These are phyloP conservation scores for Psidium friedrichsthalianum DNA, from an alignment of 345 rosid genomes.

Conservation along the genomic window DNA sequence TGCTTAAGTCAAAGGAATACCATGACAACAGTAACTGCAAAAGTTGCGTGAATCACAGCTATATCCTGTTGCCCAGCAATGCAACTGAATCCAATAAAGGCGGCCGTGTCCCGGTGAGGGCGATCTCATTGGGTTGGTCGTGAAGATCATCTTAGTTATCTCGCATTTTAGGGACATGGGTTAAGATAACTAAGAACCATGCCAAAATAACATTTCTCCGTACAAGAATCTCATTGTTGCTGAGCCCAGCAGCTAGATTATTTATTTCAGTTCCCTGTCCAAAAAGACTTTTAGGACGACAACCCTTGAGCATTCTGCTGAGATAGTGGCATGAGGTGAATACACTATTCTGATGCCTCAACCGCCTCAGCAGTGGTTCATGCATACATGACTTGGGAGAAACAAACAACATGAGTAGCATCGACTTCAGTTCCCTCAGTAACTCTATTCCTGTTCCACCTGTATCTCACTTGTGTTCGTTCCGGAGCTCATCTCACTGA, in stretches of 20 bases:
- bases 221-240: neutral
- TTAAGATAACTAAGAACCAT: neutral
- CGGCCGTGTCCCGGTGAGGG: neutral
- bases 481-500: constrained; percentile 21
- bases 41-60: neutral
- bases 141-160: neutral
- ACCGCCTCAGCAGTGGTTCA: neutral
- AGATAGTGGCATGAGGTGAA: neutral
- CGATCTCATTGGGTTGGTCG: neutral
- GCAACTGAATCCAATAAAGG: neutral
- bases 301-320: neutral
- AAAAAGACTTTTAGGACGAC: neutral
- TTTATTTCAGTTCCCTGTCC: neutral
- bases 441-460: constrained; percentile 35
- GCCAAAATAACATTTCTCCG: neutral
- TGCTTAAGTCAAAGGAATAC: neutral
- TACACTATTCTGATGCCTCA: neutral
- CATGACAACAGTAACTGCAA: neutral
- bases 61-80: neutral
- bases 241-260: neutral
- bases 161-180: neutral
- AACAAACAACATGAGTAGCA: neutral
- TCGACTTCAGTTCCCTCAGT: constrained; percentile 1
- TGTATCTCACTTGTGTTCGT: constrained; percentile 38
- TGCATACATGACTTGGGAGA: neutral